Percentiles rank a stretch among this genome's conserved stretches.
These are phyloP conservation scores for Ballota nigra DNA, from an alignment of 257 asterid genomes.

Conservation along the genomic window DNA sequence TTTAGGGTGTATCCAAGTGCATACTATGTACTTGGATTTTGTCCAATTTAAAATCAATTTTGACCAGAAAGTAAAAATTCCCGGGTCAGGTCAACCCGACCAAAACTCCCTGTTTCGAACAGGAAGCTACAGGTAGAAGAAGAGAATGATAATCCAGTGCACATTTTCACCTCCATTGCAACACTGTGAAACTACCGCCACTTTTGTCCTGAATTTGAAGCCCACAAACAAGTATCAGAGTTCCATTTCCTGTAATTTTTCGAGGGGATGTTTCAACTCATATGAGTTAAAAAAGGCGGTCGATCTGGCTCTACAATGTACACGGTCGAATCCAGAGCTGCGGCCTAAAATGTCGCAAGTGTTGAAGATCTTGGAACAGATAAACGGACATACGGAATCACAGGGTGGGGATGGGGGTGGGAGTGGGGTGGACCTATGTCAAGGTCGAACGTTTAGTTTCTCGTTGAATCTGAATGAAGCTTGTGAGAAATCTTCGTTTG, in stretches of 20 bases:
- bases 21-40: no score
- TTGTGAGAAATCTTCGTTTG: no score
- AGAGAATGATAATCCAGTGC: constrained; percentile 58
- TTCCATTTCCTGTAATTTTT: no score
- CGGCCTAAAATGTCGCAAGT: constrained; percentile 81
- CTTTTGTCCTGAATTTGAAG: constrained; percentile 36
- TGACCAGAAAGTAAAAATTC: no score
- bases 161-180: constrained; percentile 46
- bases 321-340: constrained; percentile 61
- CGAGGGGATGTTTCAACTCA: constrained; percentile 47
- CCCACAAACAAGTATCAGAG: no score
- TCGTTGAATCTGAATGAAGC: no score
- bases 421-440: constrained; percentile 39
- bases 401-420: constrained; percentile 49
- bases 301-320: constrained; percentile 60
- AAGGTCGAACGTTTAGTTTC: constrained; percentile 50
- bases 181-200: constrained; percentile 36
- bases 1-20: no score
- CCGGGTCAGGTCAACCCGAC: no score
- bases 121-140: no score
- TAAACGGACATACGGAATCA: constrained; percentile 45
- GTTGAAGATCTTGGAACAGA: constrained; percentile 53
- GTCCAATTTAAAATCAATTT: no score
- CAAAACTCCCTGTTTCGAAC: no score
- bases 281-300: no score